Evolutionary conservation across 2,329 filamentous ascomycete species (phyloP).

Genomic region (Stemphylium lycopersici): DNA sequence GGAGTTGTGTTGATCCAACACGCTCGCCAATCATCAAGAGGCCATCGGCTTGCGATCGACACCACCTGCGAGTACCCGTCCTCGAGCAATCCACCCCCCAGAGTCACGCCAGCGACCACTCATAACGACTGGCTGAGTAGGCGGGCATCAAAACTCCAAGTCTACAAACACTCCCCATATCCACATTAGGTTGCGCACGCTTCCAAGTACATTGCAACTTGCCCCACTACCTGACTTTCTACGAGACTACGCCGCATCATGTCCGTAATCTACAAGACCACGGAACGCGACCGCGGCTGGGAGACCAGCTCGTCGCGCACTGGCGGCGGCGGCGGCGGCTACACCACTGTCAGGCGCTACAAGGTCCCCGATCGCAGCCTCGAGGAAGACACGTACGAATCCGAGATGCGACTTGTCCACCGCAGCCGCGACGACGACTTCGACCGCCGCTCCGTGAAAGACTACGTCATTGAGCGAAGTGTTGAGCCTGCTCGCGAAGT

Average conservation of each 20-base stretch:
- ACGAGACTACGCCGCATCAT: constrained; percentile 33
- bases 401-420: constrained; percentile 58
- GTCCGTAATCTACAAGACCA: constrained; percentile 53
- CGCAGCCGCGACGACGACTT: constrained; percentile 41
- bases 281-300: constrained; percentile 55
- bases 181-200: constrained; percentile 8
- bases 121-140: constrained; percentile 23
- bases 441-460: constrained; percentile 42
- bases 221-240: constrained; percentile 3
- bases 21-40: constrained; percentile 22
- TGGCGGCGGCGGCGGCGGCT: constrained; percentile 49
- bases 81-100: constrained; percentile 8
- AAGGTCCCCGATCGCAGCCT: constrained; percentile 57
- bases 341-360: constrained; percentile 67
- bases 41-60: constrained; percentile 22
- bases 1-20: constrained; percentile 19
- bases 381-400: constrained; percentile 51
- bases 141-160: constrained; percentile 13
- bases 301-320: constrained; percentile 42
- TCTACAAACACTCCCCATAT: constrained; percentile 1
- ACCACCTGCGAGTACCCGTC: constrained; percentile 23
- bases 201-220: constrained; percentile 1
- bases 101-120: constrained; percentile 12
- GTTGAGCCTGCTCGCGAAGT: constrained; percentile 38
- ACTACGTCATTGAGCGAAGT: constrained; percentile 49